Evolutionary conservation across 1,139 yeast species (phyloP).

Genomic region (Lodderomyces parapsilosis): DNA sequence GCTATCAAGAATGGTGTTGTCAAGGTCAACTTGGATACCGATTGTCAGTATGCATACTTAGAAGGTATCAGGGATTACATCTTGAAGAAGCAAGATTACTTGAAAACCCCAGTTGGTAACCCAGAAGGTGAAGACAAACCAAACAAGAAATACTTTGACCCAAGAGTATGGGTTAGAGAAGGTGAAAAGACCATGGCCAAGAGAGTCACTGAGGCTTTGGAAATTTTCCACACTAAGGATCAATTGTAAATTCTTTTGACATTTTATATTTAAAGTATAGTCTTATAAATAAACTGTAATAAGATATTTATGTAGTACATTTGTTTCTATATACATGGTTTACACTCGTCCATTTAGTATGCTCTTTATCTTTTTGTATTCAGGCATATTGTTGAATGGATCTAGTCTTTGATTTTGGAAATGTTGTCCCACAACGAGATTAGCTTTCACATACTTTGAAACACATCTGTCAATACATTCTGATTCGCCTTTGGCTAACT

Average conservation of each 20-base stretch:
- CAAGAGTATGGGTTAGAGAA: conserved; percentile 99
- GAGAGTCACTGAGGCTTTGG: conserved; percentile 83
- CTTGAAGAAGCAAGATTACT: conserved; percentile 92
- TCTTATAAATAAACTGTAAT: background rate
- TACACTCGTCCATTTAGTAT: conserved; percentile 2
- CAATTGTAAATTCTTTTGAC: conserved; percentile 49
- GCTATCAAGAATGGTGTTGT: conserved; percentile 95
- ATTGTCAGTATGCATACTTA: conserved; percentile 97
- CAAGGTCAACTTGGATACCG: conserved; percentile 98
- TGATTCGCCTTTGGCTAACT: conserved; percentile 73
- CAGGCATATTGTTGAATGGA: conserved; percentile 39
- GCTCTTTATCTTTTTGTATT: conserved; percentile 29
- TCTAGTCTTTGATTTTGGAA: conserved; percentile 31
- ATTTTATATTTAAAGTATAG: conserved; percentile 1
- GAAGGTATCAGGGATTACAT: conserved; percentile 96
- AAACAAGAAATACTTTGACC: conserved; percentile 98
- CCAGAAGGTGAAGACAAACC: conserved; percentile 99
- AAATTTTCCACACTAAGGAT: conserved; percentile 77
- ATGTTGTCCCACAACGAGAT: conserved; percentile 55
- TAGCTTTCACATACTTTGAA: conserved; percentile 66
- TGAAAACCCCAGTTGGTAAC: conserved; percentile 89
- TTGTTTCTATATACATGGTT: background rate
- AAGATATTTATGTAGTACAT: background rate
- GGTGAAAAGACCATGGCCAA: conserved; percentile 98
- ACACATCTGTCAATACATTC: conserved; percentile 80